Conservation (phyloP, 768 basidiomycete genomes). For the Boletellus ananas region DNA sequence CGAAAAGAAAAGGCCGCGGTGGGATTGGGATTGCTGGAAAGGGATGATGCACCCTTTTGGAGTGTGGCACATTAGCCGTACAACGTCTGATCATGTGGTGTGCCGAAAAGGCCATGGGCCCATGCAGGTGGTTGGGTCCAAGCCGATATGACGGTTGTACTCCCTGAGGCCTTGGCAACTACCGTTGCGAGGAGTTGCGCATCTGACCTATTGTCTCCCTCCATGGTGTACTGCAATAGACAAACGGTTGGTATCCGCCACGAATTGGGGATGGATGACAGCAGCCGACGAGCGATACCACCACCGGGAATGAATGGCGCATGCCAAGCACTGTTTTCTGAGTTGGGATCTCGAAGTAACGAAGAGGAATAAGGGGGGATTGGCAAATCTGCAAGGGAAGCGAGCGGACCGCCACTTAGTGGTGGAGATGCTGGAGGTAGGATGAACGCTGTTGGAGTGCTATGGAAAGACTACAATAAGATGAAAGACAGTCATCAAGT, state of each 20-base stretch:
- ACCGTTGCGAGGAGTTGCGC: constrained; percentile 59
- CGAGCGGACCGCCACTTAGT: constrained; percentile 43
- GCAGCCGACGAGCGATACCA: constrained; percentile 64
- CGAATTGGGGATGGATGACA: constrained; percentile 49
- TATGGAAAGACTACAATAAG: constrained; percentile 24
- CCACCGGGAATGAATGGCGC: constrained; percentile 79
- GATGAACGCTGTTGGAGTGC: constrained; percentile 65
- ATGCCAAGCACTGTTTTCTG: constrained; percentile 25
- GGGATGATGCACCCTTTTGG: constrained; percentile 19
- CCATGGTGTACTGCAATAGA: constrained; percentile 72
- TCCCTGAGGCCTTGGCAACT: constrained; percentile 44
- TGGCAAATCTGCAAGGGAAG: constrained; percentile 42
- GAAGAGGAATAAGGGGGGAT: constrained; percentile 56
- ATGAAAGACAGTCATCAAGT: not conserved
- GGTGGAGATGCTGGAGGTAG: constrained; percentile 41
- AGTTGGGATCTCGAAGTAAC: constrained; percentile 33
- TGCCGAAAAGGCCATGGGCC: constrained; percentile 59
- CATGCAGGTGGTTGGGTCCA: constrained; percentile 71
- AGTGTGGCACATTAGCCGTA: constrained; percentile 47
- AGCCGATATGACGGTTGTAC: constrained; percentile 26
- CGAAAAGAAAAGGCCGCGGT: constrained; percentile 53
- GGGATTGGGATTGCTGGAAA: constrained; percentile 63
- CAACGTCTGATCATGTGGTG: constrained; percentile 67
- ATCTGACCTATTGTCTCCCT: constrained; percentile 79
- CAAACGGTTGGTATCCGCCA: constrained; percentile 55